A percentile compares a stretch with the other conserved stretches of the same genome.
Conservation (phyloP, 768 basidiomycete genomes). For the Candolleomyces aberdarensis region DNA sequence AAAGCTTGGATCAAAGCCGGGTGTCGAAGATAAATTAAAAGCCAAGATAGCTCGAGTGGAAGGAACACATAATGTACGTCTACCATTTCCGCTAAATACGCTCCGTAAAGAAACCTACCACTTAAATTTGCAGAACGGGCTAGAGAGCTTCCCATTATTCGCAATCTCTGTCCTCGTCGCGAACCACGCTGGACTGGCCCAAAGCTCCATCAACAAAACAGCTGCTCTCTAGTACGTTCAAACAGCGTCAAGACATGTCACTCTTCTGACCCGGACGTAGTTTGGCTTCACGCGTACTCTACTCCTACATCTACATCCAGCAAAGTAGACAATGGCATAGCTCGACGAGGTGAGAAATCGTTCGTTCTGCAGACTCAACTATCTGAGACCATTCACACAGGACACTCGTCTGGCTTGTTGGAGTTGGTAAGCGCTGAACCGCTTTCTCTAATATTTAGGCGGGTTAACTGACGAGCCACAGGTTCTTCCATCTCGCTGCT, state of each 20-base stretch:
- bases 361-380: background rate
- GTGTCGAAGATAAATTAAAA: background rate
- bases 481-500: background rate
- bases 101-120: background rate
- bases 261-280: background rate
- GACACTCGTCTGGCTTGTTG: background rate
- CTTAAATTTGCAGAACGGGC: background rate
- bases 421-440: background rate
- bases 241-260: background rate
- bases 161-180: constrained; percentile 1
- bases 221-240: background rate
- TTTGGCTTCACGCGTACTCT: constrained; percentile 3
- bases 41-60: background rate
- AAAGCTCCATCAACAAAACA: background rate
- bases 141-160: constrained; percentile 6
- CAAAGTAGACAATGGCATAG: background rate
- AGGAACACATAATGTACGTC: background rate
- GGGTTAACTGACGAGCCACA: background rate
- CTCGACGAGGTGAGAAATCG: background rate
- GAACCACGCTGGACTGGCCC: constrained; percentile 4
- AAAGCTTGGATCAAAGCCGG: background rate
- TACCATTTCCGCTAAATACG: background rate
- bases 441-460: background rate
- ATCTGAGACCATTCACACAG: background rate
- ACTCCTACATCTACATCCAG: constrained; percentile 8